Evolutionary conservation across 805 yeast species (phyloP), one percentile per base, ranked within the genome.

Genomic region (Ogataea methylovora): DNA sequence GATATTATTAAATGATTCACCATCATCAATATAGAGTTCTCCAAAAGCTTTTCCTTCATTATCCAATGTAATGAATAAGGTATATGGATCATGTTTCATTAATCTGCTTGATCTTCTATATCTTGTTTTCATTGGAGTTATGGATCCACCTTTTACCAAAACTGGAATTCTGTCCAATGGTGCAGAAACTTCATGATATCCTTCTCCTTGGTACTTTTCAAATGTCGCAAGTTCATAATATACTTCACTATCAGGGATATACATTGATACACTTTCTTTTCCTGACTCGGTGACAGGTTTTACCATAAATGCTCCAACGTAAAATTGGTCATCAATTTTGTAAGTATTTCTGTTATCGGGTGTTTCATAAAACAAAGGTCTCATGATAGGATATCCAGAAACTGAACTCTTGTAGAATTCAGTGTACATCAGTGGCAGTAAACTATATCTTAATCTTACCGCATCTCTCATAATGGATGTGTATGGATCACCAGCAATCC

Each of bases 341-440:
- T 71, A 83, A 0, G 73, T 52, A 1, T 58, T 65, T 19, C 56
- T 54, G 39, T 69, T 65, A 0, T 61, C 59, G 3, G 79, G 77
- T 32, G 59, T 54, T 27, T 69, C 75, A 58, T 75, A 83, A 37
- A 76, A 70, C 56, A 83, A 46, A 6, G 94, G 90, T 32, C 62
- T 71, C 56, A 88, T 49, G 2, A 92, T 71, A 1, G 97, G 94
- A 1, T 67, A 42, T 1, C 95, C 94, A 7, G 48, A 53, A 0
- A 55, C 45, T 33, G 79, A 72, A 2, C 88, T 62, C 35, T 76
- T 71, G 47, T 76, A 68, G 60, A 92, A 90, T 10, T 75, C 71
- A 2, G 94, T 87, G 55, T 92, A 92, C 32, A 85, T 58, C 5
- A 79, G 66, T 0, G 97, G 95, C 32, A 90, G 62, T 33, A 92